phyloP scores from a whole-genome alignment of 164 flowering plant species.

The Litsea cubeba region DNA sequence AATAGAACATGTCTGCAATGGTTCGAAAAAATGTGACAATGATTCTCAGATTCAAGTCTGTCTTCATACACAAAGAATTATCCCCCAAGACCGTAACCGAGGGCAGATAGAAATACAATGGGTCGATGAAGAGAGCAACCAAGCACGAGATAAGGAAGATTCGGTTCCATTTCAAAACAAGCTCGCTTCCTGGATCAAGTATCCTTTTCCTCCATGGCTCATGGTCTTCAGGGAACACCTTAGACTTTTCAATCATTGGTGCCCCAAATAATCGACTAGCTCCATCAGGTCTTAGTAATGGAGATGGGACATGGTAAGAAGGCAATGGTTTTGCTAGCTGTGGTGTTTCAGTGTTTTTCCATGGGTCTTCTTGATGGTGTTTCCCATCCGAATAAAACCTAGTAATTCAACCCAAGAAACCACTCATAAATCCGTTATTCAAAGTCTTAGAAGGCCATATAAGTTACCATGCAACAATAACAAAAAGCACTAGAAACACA shows the following conservation, averaged over 20 bases:
- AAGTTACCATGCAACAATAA: neutral
- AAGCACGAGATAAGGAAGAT: slow-evolving; percentile 71
- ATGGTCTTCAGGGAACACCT: slow-evolving; percentile 50
- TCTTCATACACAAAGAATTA: slow-evolving; percentile 38
- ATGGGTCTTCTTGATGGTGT: slow-evolving; percentile 23
- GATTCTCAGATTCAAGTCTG: slow-evolving; percentile 60
- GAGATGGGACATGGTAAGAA: slow-evolving; percentile 29
- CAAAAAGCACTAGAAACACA: neutral
- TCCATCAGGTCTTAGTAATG: slow-evolving; percentile 12
- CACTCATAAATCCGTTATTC: neutral
- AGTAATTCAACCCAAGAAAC: slow-evolving; percentile 10
- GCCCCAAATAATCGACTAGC: slow-evolving; percentile 28
- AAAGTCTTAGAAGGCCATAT: neutral
- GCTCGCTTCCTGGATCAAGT: slow-evolving; percentile 79
- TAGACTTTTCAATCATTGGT: slow-evolving; percentile 33
- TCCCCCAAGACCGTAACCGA: slow-evolving; percentile 21
- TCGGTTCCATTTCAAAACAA: slow-evolving; percentile 71
- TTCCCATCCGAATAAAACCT: slow-evolving; percentile 66
- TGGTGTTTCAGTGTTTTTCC: slow-evolving; percentile 28
- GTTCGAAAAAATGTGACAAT: slow-evolving; percentile 67
- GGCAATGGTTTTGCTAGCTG: neutral
- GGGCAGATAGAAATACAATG: slow-evolving; percentile 82
- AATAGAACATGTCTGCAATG: slow-evolving; percentile 64
- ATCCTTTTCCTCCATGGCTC: slow-evolving; percentile 52
- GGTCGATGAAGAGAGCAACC: slow-evolving; percentile 85